Base-by-base conservation (phyloP, 164 flowering plant species). In the Vitis rotundifolia region DNA sequence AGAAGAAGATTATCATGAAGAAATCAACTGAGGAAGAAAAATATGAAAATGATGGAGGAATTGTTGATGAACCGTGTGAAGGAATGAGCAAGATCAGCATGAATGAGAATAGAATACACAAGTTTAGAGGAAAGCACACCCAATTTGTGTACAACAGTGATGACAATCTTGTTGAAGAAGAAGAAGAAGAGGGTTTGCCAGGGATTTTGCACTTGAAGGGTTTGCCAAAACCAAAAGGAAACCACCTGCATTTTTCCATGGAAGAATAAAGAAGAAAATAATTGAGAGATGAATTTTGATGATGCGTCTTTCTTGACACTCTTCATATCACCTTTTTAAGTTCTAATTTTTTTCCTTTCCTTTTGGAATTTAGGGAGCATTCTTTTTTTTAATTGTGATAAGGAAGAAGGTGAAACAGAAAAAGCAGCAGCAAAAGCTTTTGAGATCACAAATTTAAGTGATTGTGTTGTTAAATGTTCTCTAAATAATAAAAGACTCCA, bases 71-170 rank as follows among this genome's bases (percentile, higher is more conserved):
- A 37, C 75, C 88, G 9, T 90, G 94, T 66, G 82, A 68, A 49
- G 85, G 76, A 6, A 57, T 86, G n/a, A 72, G 72, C 71, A 83
- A 79, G 64, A 83, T 88, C 8, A 59, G 29, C 26, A 67, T 85
- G 68, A 53, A 70, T 1, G 78, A 67, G 73, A 78, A 66, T 66
- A 47, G 49, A n/a, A 48, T 74, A n/a, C 52, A 37, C 22, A 68
- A 74, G 64, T 81, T 84, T 55, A 73, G 12, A 1, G 94, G 94
- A 16, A 85, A 82, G 69, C 92, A 87, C 73, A 84, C 71, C 1
- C 71, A 88, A 56, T 88, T 87, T 64, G 75, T 87, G 47, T 90
- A 88, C 80, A 67, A 85, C 85, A 83, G 86, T 63, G 91, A 86
- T 10, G 89, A 71, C 73, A 88, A 84, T 51, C 26, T 72, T 49